phyloP scores from a whole-genome alignment of 345 rosid genomes.

The Eucalyptus pumila region DNA sequence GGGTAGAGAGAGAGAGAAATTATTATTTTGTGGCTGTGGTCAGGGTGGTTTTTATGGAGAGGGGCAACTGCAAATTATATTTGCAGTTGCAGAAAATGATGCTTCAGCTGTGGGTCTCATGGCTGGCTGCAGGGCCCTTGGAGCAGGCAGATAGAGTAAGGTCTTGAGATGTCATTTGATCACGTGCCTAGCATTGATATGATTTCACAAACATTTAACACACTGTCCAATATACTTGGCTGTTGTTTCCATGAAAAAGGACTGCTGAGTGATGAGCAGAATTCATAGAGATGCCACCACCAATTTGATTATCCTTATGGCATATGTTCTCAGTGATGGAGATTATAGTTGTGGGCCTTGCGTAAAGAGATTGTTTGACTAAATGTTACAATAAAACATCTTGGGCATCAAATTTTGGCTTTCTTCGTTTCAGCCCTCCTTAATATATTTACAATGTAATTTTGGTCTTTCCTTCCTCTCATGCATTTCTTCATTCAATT shows the following conservation, averaged over 20 bases:
- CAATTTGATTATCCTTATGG: background rate
- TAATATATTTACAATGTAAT: background rate
- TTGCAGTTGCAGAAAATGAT: background rate
- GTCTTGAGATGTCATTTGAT: background rate
- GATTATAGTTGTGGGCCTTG: background rate
- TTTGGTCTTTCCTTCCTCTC: background rate
- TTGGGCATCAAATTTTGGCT: background rate
- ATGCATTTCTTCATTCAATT: background rate
- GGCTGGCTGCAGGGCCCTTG: background rate
- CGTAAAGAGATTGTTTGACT: background rate
- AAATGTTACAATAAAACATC: background rate
- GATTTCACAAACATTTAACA: background rate
- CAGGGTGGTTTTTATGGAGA: background rate
- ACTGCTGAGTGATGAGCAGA: background rate
- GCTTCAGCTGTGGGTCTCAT: background rate
- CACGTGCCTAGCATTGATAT: background rate
- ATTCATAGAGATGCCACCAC: background rate
- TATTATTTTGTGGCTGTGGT: background rate
- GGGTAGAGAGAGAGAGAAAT: background rate
- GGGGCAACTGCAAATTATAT: background rate
- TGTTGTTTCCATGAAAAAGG: background rate
- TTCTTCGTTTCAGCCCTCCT: background rate
- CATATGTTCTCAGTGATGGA: background rate
- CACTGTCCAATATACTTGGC: background rate
- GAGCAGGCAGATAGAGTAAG: background rate